Conservation (phyloP, 192 early-diverging fungal genomes). For the Podochytrium sp. region DNA sequence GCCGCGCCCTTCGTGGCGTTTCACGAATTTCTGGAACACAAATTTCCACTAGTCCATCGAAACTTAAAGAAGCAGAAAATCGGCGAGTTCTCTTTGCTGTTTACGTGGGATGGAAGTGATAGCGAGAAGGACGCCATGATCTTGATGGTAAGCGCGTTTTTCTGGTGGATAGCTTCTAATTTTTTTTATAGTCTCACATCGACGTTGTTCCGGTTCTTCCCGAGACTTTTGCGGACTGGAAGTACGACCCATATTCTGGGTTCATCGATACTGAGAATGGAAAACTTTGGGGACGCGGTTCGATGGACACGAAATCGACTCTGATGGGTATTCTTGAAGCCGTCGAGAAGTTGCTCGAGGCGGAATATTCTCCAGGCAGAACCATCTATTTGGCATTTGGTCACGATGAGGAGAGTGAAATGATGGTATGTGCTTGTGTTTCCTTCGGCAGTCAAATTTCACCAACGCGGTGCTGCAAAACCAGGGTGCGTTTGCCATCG, state of each 20-base stretch:
- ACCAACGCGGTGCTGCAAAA: not conserved
- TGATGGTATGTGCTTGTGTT: not conserved
- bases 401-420: slow-evolving; percentile 45
- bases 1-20: slow-evolving; percentile 1
- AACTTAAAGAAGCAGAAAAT: not conserved
- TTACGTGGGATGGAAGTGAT: not conserved
- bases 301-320: slow-evolving; percentile 31
- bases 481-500: not conserved
- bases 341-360: slow-evolving; percentile 34
- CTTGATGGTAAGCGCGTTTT: slow-evolving; percentile 9
- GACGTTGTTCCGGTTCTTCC: slow-evolving; percentile 27
- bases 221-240: slow-evolving; percentile 22
- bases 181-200: not conserved
- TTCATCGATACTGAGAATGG: not conserved
- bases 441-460: not conserved
- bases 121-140: not conserved
- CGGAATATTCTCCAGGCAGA: slow-evolving; percentile 25
- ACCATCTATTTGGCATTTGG: slow-evolving; percentile 45
- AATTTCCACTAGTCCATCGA: slow-evolving; percentile 8
- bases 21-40: not conserved
- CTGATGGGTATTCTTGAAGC: slow-evolving; percentile 24
- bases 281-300: slow-evolving; percentile 32
- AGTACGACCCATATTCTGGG: slow-evolving; percentile 14
- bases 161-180: not conserved
- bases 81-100: slow-evolving; percentile 3